Percentiles rank a stretch among this genome's conserved stretches.
phyloP scores from a whole-genome alignment of 2,329 filamentous ascomycete species.

The Ceratocystis huliohia region DNA sequence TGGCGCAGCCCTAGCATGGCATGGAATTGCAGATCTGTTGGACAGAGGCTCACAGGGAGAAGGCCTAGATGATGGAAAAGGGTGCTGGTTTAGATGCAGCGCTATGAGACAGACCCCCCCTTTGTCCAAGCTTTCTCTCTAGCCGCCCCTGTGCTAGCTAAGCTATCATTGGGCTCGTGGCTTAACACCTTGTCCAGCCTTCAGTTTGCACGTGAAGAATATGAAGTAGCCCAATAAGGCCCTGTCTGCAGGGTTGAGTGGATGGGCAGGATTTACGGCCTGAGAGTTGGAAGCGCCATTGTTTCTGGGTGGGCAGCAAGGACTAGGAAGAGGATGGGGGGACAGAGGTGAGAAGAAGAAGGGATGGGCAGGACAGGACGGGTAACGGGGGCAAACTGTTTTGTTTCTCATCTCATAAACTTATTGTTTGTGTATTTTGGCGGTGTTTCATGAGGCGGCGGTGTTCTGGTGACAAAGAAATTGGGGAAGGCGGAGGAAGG shows the following conservation, averaged over 20 bases:
- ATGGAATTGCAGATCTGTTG: not conserved
- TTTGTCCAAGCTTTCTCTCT: not conserved
- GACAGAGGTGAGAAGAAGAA: not conserved
- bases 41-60: not conserved
- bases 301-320: not conserved
- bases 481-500: not conserved
- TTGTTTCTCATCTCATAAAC: not conserved
- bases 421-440: not conserved
- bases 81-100: not conserved
- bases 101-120: not conserved
- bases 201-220: not conserved
- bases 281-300: not conserved
- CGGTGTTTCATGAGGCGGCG: slow-evolving; percentile 3
- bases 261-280: not conserved
- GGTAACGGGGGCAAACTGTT: not conserved
- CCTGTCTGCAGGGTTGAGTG: not conserved
- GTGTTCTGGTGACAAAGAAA: not conserved
- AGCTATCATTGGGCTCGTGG: not conserved
- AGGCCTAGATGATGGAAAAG: not conserved
- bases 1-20: too few relatives aligned
- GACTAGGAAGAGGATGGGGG: not conserved
- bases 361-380: not conserved
- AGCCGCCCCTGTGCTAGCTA: not conserved
- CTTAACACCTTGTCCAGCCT: not conserved
- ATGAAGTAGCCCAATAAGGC: not conserved